phyloP scores from a whole-genome alignment of 176 grass and related monocot species.

The Dendrocalamus sinicus region DNA sequence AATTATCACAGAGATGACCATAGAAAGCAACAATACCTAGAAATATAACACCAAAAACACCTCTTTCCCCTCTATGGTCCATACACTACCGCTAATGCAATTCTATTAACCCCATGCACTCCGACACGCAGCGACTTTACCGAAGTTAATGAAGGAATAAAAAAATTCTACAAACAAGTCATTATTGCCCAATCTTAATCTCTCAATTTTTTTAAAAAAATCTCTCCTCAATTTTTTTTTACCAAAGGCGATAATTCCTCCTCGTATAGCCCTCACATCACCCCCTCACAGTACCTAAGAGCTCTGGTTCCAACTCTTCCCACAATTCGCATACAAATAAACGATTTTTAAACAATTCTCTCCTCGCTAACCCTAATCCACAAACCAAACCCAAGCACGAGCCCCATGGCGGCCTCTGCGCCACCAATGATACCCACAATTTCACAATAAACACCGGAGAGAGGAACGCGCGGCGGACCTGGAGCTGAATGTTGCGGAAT shows the following conservation, averaged over 20 bases:
- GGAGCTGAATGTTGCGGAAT: constrained; percentile 75
- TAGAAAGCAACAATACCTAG: background rate
- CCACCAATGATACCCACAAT: background rate
- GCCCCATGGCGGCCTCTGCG: background rate
- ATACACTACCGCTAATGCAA: background rate
- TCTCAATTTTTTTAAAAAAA: background rate
- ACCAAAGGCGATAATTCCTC: background rate
- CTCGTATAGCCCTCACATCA: background rate
- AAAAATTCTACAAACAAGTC: background rate
- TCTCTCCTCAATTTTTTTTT: background rate
- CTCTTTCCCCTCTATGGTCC: background rate
- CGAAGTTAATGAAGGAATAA: background rate
- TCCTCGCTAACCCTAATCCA: background rate
- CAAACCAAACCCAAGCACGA: background rate
- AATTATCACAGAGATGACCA: background rate
- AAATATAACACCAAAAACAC: background rate
- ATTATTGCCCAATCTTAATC: background rate
- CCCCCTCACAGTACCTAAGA: background rate
- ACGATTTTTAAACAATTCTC: background rate
- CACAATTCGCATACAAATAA: background rate
- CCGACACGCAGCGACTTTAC: background rate
- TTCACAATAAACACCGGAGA: background rate
- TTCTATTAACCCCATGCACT: background rate
- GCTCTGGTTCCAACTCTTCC: background rate
- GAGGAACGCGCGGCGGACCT: constrained; percentile 34